Conservation (phyloP, 345 rosid genomes). For the Populus deltoides region DNA sequence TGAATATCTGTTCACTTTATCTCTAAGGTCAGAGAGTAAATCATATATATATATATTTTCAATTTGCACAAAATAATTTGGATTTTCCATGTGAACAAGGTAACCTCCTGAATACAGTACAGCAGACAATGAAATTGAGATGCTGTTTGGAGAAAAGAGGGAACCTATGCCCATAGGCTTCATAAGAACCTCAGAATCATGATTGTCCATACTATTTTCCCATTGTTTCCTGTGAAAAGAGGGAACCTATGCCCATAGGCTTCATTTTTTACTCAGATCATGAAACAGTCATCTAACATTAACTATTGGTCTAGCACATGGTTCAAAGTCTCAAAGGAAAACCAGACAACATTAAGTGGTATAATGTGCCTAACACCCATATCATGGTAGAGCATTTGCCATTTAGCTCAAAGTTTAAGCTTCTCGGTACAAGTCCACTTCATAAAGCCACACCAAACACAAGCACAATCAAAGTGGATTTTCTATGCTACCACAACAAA, state of each 20-base stretch:
- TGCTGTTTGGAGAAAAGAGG: neutral
- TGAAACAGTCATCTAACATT: neutral
- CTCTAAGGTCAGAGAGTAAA: too few species aligned
- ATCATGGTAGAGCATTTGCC: neutral
- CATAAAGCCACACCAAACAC: neutral
- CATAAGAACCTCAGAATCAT: conserved; percentile 2
- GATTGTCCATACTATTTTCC: neutral
- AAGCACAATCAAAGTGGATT: neutral
- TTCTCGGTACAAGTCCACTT: neutral
- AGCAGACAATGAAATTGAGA: neutral
- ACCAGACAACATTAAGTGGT: neutral
- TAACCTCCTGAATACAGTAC: neutral
- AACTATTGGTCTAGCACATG: neutral
- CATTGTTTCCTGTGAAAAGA: neutral
- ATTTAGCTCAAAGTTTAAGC: neutral
- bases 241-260: too few species aligned
- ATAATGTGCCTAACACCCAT: neutral
- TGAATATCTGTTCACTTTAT: too few species aligned
- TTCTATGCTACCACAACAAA: neutral
- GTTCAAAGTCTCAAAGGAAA: neutral
- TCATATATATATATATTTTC: too few species aligned
- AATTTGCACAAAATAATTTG: neutral
- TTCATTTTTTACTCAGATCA: too few species aligned
- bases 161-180: neutral
- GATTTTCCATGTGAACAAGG: neutral